Base-by-base conservation (phyloP, 2,329 filamentous ascomycete species). In the Pseudogymnoascus verrucosus region DNA sequence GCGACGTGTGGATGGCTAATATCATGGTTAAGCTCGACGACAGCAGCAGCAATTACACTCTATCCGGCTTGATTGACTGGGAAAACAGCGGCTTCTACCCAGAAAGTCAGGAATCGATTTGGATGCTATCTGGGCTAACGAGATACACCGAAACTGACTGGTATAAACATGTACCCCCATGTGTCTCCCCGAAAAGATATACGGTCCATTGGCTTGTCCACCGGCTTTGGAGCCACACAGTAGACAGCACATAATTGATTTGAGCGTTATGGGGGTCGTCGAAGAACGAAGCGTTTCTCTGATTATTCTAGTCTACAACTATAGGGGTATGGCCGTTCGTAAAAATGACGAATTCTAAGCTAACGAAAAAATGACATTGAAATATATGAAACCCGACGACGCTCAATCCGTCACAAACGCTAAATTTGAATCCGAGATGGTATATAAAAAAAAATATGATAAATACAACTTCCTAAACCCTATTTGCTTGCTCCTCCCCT, bases 41-140 rank as follows among this genome's bases (percentile, higher is more conserved):
- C 14, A 36, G 61, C 12, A 54, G 37, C 37, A 51, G 62, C 7
- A 2, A 2, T 2, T 67, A 65, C 37, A 23, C 21, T 12, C 61
- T 68, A n/a, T 63, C 65, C 14, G 65, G 65, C 28, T 62, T 67
- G 4, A 64, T 67, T 19, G 64, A 68, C 36, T 68, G 64, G 64
- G 66, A 67, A 42, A 65, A 26, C 4, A 65, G 62, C 51, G 64
- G 64, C 14, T 65, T 65, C 51, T 68, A 68, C 26, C 66, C 62
- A 3, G 66, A 65, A 40, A 63, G 64, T 39, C 51, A 65, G 12
- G 65, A 65, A 23, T 67, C 62, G 16, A 37, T 39, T n/a, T 31
- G 21, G 37, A 2, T 65, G 12, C 23, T 62, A 23, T 47, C 44
- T n/a, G 11, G 31, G 23, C 57, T 66, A 31, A 19, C 36, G 12